Evolutionary conservation across 306 rosid species (phyloP).

Genomic region (Medicago arabica): DNA sequence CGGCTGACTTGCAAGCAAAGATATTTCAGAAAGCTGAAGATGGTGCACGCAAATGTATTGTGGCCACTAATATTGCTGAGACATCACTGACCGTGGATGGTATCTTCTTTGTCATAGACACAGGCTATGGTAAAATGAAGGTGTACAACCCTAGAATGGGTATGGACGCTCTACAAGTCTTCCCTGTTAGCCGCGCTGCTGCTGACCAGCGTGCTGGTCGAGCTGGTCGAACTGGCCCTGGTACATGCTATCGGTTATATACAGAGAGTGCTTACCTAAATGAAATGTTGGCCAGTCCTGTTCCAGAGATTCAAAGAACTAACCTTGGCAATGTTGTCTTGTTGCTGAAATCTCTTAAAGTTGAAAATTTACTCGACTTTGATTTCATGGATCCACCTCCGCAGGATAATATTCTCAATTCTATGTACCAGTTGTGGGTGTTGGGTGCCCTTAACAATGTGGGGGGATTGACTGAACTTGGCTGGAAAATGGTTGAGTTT

Average conservation of each 20-base stretch:
- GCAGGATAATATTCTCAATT: slow-evolving; percentile 94
- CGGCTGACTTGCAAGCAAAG: slow-evolving; percentile 99
- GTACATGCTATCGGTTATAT: slow-evolving; percentile 89
- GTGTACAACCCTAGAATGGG: slow-evolving; percentile 99
- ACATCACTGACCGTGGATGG: slow-evolving; percentile 98
- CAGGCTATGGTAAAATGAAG: slow-evolving; percentile 98
- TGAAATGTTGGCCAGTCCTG: slow-evolving; percentile 90
- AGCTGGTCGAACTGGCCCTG: slow-evolving; percentile 99
- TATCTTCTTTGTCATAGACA: slow-evolving; percentile 90
- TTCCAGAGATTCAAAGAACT: slow-evolving; percentile 98
- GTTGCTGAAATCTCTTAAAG: slow-evolving; percentile 92
- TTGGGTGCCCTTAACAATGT: slow-evolving; percentile 97
- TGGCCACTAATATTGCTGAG: slow-evolving; percentile 97
- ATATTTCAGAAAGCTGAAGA: slow-evolving; percentile 96
- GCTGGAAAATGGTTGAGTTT: slow-evolving; percentile 99
- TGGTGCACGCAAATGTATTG: slow-evolving; percentile 96
- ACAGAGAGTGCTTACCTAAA: slow-evolving; percentile 90
- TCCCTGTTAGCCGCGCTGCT: slow-evolving; percentile 97
- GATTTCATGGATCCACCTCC: slow-evolving; percentile 99
- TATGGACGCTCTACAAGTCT: slow-evolving; percentile 98
- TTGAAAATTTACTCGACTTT: slow-evolving; percentile 89
- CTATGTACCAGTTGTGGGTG: slow-evolving; percentile 99
- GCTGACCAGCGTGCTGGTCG: slow-evolving; percentile 99
- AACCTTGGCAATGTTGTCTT: slow-evolving; percentile 95
- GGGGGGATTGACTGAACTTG: slow-evolving; percentile 85